These are phyloP conservation scores for Camellia sinensis DNA, from an alignment of 148 eudicot species.

Conservation along the genomic window DNA sequence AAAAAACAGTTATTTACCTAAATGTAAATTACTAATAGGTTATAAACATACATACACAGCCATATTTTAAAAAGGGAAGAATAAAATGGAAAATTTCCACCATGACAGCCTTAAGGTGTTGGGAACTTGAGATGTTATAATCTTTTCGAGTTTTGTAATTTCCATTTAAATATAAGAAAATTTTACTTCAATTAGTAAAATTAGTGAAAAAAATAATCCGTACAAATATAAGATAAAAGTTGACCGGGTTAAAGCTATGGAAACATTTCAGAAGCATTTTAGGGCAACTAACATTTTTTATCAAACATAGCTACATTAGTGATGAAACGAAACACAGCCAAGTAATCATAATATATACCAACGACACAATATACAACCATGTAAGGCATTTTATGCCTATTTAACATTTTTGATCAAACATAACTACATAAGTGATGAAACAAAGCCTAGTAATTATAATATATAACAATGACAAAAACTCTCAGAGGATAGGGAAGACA, in stretches of 20 bases:
- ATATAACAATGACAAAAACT: not conserved
- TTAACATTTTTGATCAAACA: too few species aligned
- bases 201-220: not conserved
- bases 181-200: not conserved
- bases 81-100: not conserved
- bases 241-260: too few species aligned
- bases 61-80: not conserved
- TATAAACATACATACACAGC: not conserved
- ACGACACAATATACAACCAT: not conserved
- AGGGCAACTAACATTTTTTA: too few species aligned
- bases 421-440: too few species aligned
- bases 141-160: not conserved
- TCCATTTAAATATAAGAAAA: not conserved
- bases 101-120: not conserved
- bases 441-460: not conserved
- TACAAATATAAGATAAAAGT: not conserved
- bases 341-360: not conserved
- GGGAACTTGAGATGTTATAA: not conserved
- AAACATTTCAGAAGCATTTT: too few species aligned
- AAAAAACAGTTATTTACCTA: not conserved
- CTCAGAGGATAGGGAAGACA: not conserved
- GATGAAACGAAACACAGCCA: not conserved
- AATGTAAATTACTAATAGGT: not conserved
- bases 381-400: too few species aligned
- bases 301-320: too few species aligned